Evolutionary conservation across 495 filamentous ascomycete genomes (phyloP), one percentile per base, ranked within the genome.

Genomic region (Trichoderma parareesei): DNA sequence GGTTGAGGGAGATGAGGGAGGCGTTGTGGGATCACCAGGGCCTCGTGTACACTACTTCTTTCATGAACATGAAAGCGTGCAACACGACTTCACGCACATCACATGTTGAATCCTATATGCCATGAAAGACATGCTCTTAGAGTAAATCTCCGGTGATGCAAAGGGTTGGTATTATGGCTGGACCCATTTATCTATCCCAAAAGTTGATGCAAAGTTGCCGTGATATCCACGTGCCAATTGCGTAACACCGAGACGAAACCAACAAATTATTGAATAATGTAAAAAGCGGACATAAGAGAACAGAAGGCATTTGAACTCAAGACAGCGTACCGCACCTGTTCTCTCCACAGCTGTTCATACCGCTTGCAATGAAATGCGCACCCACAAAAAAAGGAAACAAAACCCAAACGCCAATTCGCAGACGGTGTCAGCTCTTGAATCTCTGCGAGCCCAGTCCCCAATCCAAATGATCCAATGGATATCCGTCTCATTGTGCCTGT

Each of bases 391-490:
- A 63, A n/a, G 64, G 37, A 62, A 67, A 63, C 65, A 68, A 63
- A 62, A 69, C 64, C 38, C 63, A 53, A 75, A 78, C 73, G 68
- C 74, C 76, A n/a, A 55, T 70, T 49, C 76, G 80, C 78, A 82
- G 53, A 57, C 37, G 77, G 55, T 67, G 69, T 81, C 79, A 82
- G 79, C 79, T 75, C 79, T 82, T 82, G 79, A 81, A 60, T 57
- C 42, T 20, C 35, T 57, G 53, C 53, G 53, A 57, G 20, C 53
- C 53, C 53, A 57, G 37, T 38, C 4, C 53, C 53, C 40, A 33
- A 18, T 5, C 43, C 27, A 57, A 11, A 38, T 11, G 53, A 33
- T 57, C 14, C 37, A 57, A 18, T 33, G 16, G 27, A 57, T 35
- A 57, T 57, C 53, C 37, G 53, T 33, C 35, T 14, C 48, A 5